phyloP scores from a whole-genome alignment of 306 rosid genomes.

The Oemleria cerasiformis region DNA sequence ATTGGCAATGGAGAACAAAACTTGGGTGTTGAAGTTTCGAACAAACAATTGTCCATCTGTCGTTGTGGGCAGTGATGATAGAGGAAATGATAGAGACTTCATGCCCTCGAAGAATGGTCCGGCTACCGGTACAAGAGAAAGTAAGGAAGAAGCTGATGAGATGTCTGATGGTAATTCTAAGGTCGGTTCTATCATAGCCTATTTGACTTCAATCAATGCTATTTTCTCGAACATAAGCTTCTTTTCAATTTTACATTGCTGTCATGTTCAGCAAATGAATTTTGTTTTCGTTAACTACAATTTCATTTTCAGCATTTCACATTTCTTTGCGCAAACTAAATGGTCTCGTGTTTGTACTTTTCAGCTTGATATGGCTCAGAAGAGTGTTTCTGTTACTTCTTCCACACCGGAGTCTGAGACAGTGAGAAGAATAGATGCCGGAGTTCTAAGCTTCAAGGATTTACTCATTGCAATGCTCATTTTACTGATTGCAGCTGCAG shows the following conservation, averaged over 20 bases:
- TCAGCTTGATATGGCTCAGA: constrained; percentile 39
- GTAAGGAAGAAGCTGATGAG: constrained; percentile 39
- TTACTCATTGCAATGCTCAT: constrained; percentile 40
- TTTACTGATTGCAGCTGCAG: constrained; percentile 44
- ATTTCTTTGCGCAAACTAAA: neutral
- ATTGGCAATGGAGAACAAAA: constrained; percentile 65
- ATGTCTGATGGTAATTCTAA: constrained; percentile 33
- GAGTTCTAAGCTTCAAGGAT: constrained; percentile 55
- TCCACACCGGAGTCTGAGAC: constrained; percentile 40
- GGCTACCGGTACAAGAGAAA: constrained; percentile 30
- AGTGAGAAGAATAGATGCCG: constrained; percentile 78
- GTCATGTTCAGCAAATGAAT: neutral
- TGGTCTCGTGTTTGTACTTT: constrained; percentile 17
- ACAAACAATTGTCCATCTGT: constrained; percentile 34
- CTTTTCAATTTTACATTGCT: neutral
- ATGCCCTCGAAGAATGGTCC: constrained; percentile 25
- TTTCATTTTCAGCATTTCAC: neutral
- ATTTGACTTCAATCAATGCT: neutral
- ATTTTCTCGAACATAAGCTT: neutral
- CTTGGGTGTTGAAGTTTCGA: constrained; percentile 63
- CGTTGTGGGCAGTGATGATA: constrained; percentile 8
- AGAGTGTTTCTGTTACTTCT: constrained; percentile 31
- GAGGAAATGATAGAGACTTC: constrained; percentile 27
- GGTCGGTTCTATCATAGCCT: constrained; percentile 37
- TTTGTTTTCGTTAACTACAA: neutral